Evolutionary conservation across 129 eudicot genomes (phyloP), one percentile per base, ranked within the genome.

Genomic region (Flaveria linearis): DNA sequence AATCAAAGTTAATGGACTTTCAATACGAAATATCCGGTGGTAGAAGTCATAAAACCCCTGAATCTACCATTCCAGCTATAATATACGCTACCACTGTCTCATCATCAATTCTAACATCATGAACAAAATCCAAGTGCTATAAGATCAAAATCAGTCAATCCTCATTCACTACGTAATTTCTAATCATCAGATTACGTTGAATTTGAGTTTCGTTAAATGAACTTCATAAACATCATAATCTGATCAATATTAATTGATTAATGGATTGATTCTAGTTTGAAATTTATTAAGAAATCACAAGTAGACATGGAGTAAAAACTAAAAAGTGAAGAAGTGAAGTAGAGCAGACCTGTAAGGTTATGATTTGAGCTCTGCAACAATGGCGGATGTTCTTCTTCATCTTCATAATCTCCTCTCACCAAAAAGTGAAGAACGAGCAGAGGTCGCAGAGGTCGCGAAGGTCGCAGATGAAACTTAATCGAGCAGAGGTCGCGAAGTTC

Each of bases 301-400:
- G 43, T 42, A 74, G 4, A 4, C 5, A 33, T 30, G 43, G 11
- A 26, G 69, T n/a, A n/a, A n/a, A n/a, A n/a, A n/a, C n/a, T 36
- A 8, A 36, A 13, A 73, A 70, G 50, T 5, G 39, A 33, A 33
- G 39, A 33, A 33, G 49, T 62, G 45, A 66, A 66, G 71, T 16
- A 39, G 26, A 66, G 80, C 26, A 28, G 10, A 79, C 83, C 83
- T 20, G 65, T 79, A 45, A 65, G 73, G 28, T 47, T 42, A 26
- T 76, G 69, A 39, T 66, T 11, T 45, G 72, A 77, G 17, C 17
- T 53, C 33, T 76, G 85, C 75, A 80, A 67, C 82, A 82, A 51
- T 53, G 76, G 80, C 33, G 82, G 63, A 9, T 71, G 77, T n/a
- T 52, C 60, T 5, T 52, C 60, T 52, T 79, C 78, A 5, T 76